Conservation (phyloP, 2,329 filamentous ascomycete species). For the Metarhizium anisopliae region DNA sequence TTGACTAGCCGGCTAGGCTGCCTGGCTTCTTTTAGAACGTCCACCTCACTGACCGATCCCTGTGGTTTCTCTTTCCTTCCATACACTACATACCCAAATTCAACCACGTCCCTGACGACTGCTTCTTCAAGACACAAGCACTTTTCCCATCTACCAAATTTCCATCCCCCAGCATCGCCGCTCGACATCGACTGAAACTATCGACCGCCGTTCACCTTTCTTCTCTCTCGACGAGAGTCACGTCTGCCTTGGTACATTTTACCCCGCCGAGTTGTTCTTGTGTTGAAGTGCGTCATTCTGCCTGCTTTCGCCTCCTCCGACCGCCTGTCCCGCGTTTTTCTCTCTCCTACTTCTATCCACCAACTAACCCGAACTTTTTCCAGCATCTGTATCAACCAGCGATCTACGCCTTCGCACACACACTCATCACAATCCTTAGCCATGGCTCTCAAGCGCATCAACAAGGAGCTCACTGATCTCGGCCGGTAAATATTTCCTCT, state of each 20-base stretch:
- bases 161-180: not conserved
- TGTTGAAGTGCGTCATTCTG: slow-evolving; percentile 19
- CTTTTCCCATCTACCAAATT: not conserved
- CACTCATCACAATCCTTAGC: slow-evolving; percentile 23
- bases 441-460: slow-evolving; percentile 90
- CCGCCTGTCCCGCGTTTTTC: slow-evolving; percentile 7
- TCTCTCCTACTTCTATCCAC: slow-evolving; percentile 1
- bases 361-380: slow-evolving; percentile 13
- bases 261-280: slow-evolving; percentile 7
- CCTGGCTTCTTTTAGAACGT: not conserved
- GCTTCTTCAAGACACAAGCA: not conserved
- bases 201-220: not conserved
- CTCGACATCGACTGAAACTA: slow-evolving; percentile 2
- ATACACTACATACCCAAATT: slow-evolving; percentile 5
- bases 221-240: slow-evolving; percentile 4
- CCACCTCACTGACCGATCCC: slow-evolving; percentile 2
- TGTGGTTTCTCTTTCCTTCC: slow-evolving; percentile 7
- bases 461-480: slow-evolving; percentile 87
- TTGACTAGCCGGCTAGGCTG: too few species aligned
- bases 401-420: slow-evolving; percentile 12
- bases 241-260: slow-evolving; percentile 10
- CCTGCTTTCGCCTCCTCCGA: slow-evolving; percentile 10
- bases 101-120: not conserved
- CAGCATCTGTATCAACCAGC: slow-evolving; percentile 11
- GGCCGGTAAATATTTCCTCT: slow-evolving; percentile 58